phyloP scores from a whole-genome alignment of 352 stramenopile genomes.

The Globisporangium recalcitrans region DNA sequence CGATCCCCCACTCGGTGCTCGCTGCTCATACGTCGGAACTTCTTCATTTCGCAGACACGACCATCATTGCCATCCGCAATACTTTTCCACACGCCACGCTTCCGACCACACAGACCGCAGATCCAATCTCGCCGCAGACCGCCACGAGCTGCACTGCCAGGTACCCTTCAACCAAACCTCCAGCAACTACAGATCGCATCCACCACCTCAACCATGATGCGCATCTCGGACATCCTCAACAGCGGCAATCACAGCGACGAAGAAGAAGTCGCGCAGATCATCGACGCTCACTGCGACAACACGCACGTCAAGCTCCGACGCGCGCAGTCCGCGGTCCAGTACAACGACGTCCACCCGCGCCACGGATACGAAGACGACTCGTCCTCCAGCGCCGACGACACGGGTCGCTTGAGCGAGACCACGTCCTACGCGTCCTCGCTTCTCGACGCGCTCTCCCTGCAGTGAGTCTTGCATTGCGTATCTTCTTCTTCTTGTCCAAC shows the following conservation, averaged over 20 bases:
- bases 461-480: conserved; percentile 2
- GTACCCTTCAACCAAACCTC: background rate
- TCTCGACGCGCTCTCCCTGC: conserved; percentile 16
- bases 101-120: background rate
- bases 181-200: background rate
- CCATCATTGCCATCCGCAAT: conserved; percentile 8
- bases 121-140: background rate
- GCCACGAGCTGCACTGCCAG: background rate
- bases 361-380: conserved; percentile 11
- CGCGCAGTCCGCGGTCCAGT: conserved; percentile 10
- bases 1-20: no score
- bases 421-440: conserved; percentile 15
- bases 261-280: conserved; percentile 18
- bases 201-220: conserved; percentile 12
- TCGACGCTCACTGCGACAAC: conserved; percentile 10
- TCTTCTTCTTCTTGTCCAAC: background rate
- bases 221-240: conserved; percentile 21
- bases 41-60: conserved; percentile 12
- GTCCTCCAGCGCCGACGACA: conserved; percentile 16
- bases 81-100: background rate
- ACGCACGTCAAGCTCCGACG: conserved; percentile 11
- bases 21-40: no score
- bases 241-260: conserved; percentile 16
- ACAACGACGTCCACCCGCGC: conserved; percentile 2
- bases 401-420: conserved; percentile 12